Conservation (phyloP, 2,329 filamentous ascomycete species). For the Verticillium albo-atrum region DNA sequence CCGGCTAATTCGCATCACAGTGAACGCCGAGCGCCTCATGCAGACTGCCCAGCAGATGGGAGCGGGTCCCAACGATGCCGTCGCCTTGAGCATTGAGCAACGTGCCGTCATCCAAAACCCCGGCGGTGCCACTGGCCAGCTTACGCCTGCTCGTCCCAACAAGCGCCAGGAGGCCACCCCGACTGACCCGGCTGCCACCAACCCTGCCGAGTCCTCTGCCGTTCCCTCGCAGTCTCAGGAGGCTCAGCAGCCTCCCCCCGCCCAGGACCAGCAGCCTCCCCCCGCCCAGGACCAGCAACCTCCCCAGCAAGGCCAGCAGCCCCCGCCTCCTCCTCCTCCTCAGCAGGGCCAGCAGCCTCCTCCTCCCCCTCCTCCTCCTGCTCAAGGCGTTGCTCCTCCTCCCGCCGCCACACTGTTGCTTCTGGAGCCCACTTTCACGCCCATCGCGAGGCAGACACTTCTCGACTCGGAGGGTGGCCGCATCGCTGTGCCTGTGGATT, state of each 20-base stretch:
- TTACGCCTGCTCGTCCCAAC: conserved; percentile 2
- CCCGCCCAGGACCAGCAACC: neutral
- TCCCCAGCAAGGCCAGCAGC: neutral
- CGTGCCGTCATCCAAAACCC: conserved; percentile 15
- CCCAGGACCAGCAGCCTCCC: neutral
- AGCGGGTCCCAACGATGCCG: conserved; percentile 11
- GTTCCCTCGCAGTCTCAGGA: neutral
- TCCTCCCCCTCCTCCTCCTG: neutral
- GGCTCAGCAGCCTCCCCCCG: neutral
- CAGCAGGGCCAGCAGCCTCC: neutral
- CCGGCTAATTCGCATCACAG: conserved; percentile 7
- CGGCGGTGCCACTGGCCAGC: conserved; percentile 10
- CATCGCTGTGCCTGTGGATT: conserved; percentile 13
- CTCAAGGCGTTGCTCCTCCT: neutral
- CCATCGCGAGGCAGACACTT: conserved; percentile 10
- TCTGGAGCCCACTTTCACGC: conserved; percentile 15
- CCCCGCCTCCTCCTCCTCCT: neutral
- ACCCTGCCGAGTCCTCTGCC: neutral
- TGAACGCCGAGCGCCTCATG: conserved; percentile 16
- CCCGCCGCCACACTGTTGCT: conserved; percentile 15
- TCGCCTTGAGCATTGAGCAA: conserved; percentile 15
- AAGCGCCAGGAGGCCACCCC: conserved; percentile 8
- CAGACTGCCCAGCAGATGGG: conserved; percentile 14
- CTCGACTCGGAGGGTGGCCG: conserved; percentile 13
- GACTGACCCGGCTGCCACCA: neutral